Conservation (phyloP, 2,329 filamentous ascomycete species). For the Penicillium sp. region DNA sequence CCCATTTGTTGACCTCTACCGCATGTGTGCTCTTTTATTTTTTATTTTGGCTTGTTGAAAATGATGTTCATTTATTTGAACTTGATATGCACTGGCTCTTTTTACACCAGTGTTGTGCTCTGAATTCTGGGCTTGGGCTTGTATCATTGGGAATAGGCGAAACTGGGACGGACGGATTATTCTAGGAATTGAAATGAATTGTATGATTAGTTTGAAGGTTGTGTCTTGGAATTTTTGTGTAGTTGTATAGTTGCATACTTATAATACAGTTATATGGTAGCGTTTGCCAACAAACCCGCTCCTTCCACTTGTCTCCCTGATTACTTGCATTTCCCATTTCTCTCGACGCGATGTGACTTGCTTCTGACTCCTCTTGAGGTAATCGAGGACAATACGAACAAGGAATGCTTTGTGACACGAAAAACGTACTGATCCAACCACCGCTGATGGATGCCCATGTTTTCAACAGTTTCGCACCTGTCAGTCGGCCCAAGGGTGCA, state of each 20-base stretch:
- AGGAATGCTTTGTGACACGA: too few species aligned
- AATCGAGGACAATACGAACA: too few species aligned
- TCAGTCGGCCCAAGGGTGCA: too few species aligned
- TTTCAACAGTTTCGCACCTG: too few species aligned
- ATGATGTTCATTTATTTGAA: conserved; percentile 18
- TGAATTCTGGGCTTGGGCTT: conserved; percentile 19
- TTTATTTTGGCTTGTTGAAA: conserved; percentile 11
- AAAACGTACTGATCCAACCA: too few species aligned
- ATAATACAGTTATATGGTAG: background rate
- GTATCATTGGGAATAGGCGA: conserved; percentile 25
- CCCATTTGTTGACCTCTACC: conserved; percentile 3
- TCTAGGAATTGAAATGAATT: conserved; percentile 33
- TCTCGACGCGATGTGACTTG: too few species aligned
- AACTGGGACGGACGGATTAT: conserved; percentile 21
- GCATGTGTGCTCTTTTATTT: conserved; percentile 20
- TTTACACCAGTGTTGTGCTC: conserved; percentile 19
- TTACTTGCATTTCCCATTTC: background rate
- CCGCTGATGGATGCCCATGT: too few species aligned
- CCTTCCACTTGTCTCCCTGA: background rate
- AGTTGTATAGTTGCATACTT: background rate
- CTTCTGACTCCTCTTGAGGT: too few species aligned
- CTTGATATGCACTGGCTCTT: conserved; percentile 24
- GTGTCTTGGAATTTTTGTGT: background rate
- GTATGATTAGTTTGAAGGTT: conserved; percentile 31
- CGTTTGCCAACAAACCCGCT: background rate